Evolutionary conservation across 1,139 yeast species (phyloP), one percentile per base, ranked within the genome.

Genomic region (Suhomyces yuchorum): DNA sequence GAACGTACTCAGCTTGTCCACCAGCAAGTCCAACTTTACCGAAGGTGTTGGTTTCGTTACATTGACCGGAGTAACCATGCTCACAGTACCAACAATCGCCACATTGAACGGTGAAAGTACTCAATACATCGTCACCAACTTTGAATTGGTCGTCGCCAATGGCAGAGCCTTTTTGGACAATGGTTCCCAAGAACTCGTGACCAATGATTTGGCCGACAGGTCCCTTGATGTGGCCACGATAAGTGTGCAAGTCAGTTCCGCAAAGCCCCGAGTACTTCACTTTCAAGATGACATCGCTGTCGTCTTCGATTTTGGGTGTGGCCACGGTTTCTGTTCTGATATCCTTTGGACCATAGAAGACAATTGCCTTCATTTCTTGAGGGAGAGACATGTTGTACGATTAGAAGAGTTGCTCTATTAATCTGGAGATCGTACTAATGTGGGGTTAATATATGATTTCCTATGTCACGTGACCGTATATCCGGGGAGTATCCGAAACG

Each of bases 221-320:
- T 11, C 70, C 66, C 24, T 71, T 65, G 34, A 80, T 75, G 49
- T 78, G 78, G 5, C 87, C 87, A 19, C 87, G 65, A 57, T 79
- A 83, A 52, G 79, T 75, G 60, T 82, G 87, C 39, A 82, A 65
- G 57, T 82, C 88, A 2, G 85, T 77, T 1, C 87, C 87, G 61
- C 86, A 82, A 20, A 82, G 63, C 1, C 85, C 86, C 1, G 84
- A 76, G 48, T 74, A 80, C 48, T 68, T 68, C 34, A 80, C 80
- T 55, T 78, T 77, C 47, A 82, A 62, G 34, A 82, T 69, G 1
- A 75, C 85, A 56, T 82, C 87, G 9, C 65, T 65, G 1, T 76
- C 68, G 0, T 56, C 52, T 28, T 60, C 52, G 22, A 82, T 56
- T 35, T 55, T 48, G 2, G 88, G 87, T 2, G 67, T 65, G 2